Evolutionary conservation across 2,329 filamentous ascomycete genomes (phyloP).

Genomic region (Orbilia ellipsospora): DNA sequence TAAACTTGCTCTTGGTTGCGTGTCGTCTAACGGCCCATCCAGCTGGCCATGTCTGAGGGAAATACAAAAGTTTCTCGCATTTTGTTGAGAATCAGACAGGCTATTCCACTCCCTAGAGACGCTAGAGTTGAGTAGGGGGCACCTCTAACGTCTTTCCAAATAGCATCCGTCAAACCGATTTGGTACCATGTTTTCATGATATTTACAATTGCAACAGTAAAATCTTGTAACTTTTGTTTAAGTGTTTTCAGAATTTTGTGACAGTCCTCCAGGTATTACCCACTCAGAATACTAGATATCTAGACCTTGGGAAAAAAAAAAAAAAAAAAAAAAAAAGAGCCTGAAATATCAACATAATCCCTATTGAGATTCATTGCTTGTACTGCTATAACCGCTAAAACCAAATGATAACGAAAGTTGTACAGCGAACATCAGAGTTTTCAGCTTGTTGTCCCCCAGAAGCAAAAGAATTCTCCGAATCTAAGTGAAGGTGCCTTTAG

Average conservation of each 20-base stretch:
- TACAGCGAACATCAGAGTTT: background rate
- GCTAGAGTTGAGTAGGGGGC: background rate
- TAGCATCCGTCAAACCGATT: background rate
- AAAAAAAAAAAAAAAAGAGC: too few relatives aligned
- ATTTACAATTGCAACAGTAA: background rate
- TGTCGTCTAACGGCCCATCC: conserved; percentile 13
- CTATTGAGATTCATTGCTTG: background rate
- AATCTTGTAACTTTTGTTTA: background rate
- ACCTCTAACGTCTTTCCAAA: conserved; percentile 10
- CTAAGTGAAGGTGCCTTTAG: conserved; percentile 40
- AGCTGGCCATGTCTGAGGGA: conserved; percentile 32
- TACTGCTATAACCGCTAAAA: conserved; percentile 2
- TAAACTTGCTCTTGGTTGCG: conserved; percentile 12
- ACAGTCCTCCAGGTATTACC: too few relatives aligned
- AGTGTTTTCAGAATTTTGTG: too few relatives aligned
- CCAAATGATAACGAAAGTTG: conserved; percentile 3
- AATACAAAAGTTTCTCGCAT: conserved; percentile 23
- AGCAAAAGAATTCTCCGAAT: conserved; percentile 41
- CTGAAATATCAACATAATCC: too few relatives aligned
- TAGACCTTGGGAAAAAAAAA: too few relatives aligned
- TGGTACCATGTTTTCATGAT: background rate
- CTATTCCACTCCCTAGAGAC: background rate
- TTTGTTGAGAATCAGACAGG: conserved; percentile 25
- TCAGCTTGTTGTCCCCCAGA: too few relatives aligned
- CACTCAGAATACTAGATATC: too few relatives aligned